phyloP scores from a whole-genome alignment of 345 rosid species.

The Brassica nigra region DNA sequence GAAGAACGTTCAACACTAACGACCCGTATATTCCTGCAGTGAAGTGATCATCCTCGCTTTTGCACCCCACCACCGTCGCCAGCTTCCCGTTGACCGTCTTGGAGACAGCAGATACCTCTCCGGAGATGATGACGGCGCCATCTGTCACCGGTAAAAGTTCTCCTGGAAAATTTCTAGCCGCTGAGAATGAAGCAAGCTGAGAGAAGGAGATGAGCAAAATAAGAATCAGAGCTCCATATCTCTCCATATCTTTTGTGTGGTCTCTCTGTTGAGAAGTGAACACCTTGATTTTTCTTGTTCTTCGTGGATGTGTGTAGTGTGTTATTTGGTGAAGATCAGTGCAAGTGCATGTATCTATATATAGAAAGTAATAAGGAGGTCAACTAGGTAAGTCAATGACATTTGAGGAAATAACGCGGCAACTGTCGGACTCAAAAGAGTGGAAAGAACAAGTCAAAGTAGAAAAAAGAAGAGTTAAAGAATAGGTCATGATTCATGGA shows the following conservation, averaged over 20 bases:
- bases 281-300: background rate
- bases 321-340: conserved; percentile 3
- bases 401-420: conserved; percentile 22
- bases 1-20: conserved; percentile 56
- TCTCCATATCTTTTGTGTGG: conserved; percentile 12
- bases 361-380: background rate
- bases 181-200: conserved; percentile 18
- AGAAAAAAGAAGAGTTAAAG: background rate
- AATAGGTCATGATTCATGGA: background rate
- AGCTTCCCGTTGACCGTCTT: conserved; percentile 3
- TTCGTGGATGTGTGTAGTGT: background rate
- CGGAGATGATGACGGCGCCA: conserved; percentile 14
- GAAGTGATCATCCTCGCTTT: conserved; percentile 13
- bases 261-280: no score
- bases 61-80: conserved; percentile 26
- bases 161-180: conserved; percentile 16
- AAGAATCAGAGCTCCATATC: conserved; percentile 17
- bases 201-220: background rate
- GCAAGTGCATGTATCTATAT: background rate
- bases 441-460: conserved; percentile 6
- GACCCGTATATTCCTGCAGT: conserved; percentile 44
- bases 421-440: conserved; percentile 25
- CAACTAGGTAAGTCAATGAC: conserved; percentile 19
- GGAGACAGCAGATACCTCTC: conserved; percentile 9
- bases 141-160: background rate